phyloP scores from a whole-genome alignment of 2,329 filamentous ascomycete species.

The Stylonectria norvegica region DNA sequence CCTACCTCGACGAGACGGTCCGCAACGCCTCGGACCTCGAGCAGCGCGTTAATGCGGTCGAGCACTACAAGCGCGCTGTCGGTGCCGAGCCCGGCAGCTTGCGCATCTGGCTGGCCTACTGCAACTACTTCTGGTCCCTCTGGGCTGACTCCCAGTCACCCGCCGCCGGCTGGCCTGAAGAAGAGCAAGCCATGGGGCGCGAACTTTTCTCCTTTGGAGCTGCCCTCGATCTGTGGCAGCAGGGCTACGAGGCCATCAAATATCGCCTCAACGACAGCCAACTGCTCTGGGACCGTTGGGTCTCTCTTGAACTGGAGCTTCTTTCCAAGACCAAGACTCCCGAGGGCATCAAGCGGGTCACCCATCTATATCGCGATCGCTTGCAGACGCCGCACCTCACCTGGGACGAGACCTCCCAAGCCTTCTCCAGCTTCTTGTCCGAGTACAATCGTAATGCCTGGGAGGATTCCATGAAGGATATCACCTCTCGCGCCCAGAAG shows the following conservation, averaged over 20 bases:
- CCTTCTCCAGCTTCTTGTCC: slow-evolving; percentile 71
- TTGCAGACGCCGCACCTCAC: slow-evolving; percentile 69
- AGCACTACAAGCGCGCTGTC: slow-evolving; percentile 68
- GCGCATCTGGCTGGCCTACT: slow-evolving; percentile 73
- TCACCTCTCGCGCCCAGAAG: slow-evolving; percentile 59
- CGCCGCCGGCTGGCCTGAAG: slow-evolving; percentile 57
- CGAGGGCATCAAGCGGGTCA: slow-evolving; percentile 61
- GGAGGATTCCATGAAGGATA: slow-evolving; percentile 69
- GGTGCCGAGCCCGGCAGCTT: slow-evolving; percentile 70
- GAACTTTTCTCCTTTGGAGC: slow-evolving; percentile 68
- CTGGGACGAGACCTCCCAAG: slow-evolving; percentile 72
- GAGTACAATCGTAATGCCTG: slow-evolving; percentile 68
- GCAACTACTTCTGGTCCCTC: slow-evolving; percentile 72
- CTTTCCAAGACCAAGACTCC: slow-evolving; percentile 54
- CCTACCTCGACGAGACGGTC: slow-evolving; percentile 70
- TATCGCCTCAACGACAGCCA: slow-evolving; percentile 76
- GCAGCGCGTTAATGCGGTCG: slow-evolving; percentile 65
- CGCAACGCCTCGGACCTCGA: slow-evolving; percentile 60
- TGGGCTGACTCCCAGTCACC: slow-evolving; percentile 60
- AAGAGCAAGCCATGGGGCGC: slow-evolving; percentile 65
- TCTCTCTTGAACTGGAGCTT: slow-evolving; percentile 67
- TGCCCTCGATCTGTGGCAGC: slow-evolving; percentile 66
- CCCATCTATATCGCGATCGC: slow-evolving; percentile 66
- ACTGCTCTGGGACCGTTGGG: slow-evolving; percentile 74
- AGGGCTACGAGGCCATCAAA: slow-evolving; percentile 67